Evolutionary conservation across 2,329 filamentous ascomycete genomes (phyloP).

Genomic region (Fusarium decemcellulare): DNA sequence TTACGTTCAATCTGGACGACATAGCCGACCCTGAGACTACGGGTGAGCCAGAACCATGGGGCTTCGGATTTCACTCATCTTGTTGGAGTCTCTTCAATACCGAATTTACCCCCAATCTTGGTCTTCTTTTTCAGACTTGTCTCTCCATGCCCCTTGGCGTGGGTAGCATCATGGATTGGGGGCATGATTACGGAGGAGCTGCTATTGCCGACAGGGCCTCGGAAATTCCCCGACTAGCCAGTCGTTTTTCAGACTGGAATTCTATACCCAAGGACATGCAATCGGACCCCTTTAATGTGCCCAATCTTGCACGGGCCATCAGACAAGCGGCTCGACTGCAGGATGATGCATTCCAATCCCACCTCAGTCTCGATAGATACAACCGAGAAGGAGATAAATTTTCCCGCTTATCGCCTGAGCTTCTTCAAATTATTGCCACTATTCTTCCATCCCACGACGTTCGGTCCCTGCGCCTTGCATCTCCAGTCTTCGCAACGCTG

Average conservation of each 20-base stretch:
- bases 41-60: too few relatives aligned
- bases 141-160: conserved; percentile 16
- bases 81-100: conserved; percentile 24
- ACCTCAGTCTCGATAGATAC: neutral
- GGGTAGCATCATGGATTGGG: conserved; percentile 19
- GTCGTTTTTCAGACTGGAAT: neutral
- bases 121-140: conserved; percentile 15
- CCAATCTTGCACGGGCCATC: conserved; percentile 6
- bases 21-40: conserved; percentile 11
- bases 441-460: conserved; percentile 21
- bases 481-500: conserved; percentile 22
- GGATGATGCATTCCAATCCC: conserved; percentile 12
- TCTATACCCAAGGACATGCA: neutral
- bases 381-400: conserved; percentile 16
- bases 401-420: conserved; percentile 18
- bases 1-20: neutral
- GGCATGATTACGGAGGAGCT: conserved; percentile 31
- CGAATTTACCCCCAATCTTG: neutral
- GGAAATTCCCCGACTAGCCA: neutral
- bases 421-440: conserved; percentile 21
- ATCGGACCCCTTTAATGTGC: conserved; percentile 19
- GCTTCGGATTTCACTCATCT: conserved; percentile 30
- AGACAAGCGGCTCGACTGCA: neutral
- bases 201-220: neutral
- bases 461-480: conserved; percentile 28